Base-by-base conservation (phyloP, 2,329 filamentous ascomycete genomes). In the Sporothrix dimorphospora region DNA sequence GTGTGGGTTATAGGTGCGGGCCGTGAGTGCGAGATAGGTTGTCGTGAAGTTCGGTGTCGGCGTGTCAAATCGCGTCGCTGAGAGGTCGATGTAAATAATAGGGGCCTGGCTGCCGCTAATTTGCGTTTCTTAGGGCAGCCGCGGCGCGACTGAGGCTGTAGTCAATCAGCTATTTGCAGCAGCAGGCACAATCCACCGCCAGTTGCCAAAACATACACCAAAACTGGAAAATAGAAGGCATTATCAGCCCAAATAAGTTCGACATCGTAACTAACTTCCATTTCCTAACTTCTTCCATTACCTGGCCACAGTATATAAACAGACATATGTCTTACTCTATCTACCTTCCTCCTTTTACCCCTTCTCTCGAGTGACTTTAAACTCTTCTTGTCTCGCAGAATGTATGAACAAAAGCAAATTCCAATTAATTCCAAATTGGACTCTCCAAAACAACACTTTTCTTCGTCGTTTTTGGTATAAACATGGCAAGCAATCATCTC, bases 361-460 rank as follows among this genome's bases (percentile, higher is more conserved):
- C 63, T n/a, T 59, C 11, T 40, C n/a, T n/a, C 16, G 6, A 24
- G 19, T 21, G 19, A 34, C 45, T 30, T 38, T 16, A 16, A 16
- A 4, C 27, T 59, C 55, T 1, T 34, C 47, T 42, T 42, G 8
- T 47, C 67, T 27, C 34, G 21, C 38, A 45, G 14, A 16, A 45
- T 65, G 12, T 65, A 3, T 21, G 6, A n/a, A 40, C 9, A 30
- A 40, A 59, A 34, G 21, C 24, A 51, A 34, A 24, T 27, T 57
- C 67, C 51, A 69, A 57, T 47, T 57, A n/a, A 19, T 30, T 69
- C 51, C 67, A 57, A 57, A 69, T 57, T 69, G 67, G 21, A 45
- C 9, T 42, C 21, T 65, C 21, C 21, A 57, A 47, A 55, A 45
- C n/a, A 42, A 30, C 11, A 30, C 34, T 45, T 14, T 5, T 40